A percentile compares a stretch with the other conserved stretches of the same genome.
phyloP scores from a whole-genome alignment of 1,284 basidiomycete genomes.

The Filobasidium uniguttulatum region DNA sequence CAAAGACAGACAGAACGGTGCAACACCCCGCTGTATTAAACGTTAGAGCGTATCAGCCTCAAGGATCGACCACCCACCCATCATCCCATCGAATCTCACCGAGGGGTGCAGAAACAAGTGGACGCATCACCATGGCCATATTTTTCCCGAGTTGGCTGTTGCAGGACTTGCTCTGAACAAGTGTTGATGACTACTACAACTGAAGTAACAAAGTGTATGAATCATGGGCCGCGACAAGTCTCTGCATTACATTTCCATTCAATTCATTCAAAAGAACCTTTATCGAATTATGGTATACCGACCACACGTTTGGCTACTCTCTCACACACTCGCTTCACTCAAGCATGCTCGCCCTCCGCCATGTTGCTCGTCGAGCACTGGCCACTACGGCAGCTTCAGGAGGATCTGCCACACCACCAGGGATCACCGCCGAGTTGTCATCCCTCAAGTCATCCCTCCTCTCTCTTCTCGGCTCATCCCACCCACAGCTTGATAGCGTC shows the following conservation, averaged over 20 bases:
- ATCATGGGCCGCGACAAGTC: no score
- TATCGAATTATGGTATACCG: no score
- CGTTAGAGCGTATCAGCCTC: not conserved
- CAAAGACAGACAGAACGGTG: constrained; percentile 42
- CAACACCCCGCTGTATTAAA: constrained; percentile 40
- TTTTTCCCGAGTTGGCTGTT: not conserved
- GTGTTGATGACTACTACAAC: no score
- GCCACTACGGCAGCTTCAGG: not conserved
- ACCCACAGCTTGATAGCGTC: constrained; percentile 72
- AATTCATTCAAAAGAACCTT: no score
- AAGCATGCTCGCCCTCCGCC: no score
- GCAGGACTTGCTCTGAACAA: no score
- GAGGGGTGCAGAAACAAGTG: constrained; percentile 36
- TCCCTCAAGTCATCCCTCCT: constrained; percentile 63
- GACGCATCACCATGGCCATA: constrained; percentile 22
- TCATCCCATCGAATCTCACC: constrained; percentile 23
- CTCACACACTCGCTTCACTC: no score
- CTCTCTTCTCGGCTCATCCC: constrained; percentile 69
- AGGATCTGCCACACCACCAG: not conserved
- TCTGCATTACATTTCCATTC: no score
- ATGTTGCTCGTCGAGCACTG: not conserved
- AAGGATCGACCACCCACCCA: not conserved
- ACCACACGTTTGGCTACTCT: no score
- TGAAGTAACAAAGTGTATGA: no score
- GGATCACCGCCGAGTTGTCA: constrained; percentile 57